A percentile compares a stretch with the other conserved stretches of the same genome.
phyloP scores from a whole-genome alignment of 2,329 filamentous ascomycete genomes.

The Zymoseptoria crescenta region DNA sequence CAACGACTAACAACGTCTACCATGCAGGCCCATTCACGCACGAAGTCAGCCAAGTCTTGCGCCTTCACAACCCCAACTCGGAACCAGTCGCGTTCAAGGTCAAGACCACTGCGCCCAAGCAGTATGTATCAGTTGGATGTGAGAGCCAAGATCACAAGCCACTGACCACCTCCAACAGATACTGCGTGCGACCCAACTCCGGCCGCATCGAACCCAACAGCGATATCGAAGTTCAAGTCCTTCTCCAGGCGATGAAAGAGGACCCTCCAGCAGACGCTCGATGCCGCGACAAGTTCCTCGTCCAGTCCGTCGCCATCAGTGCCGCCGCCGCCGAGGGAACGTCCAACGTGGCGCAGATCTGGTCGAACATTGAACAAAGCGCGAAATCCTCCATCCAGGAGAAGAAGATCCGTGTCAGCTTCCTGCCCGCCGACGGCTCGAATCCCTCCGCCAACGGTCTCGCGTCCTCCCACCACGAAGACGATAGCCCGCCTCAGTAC shows the following conservation, averaged over 20 bases:
- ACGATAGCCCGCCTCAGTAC: slow-evolving; percentile 45
- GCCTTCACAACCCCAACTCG: slow-evolving; percentile 49
- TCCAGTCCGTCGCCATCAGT: slow-evolving; percentile 80
- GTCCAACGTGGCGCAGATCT: slow-evolving; percentile 67
- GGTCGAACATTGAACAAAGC: slow-evolving; percentile 63
- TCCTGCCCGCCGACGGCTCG: slow-evolving; percentile 57
- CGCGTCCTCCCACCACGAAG: slow-evolving; percentile 19
- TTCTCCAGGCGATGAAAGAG: slow-evolving; percentile 96
- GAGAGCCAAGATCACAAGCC: not conserved
- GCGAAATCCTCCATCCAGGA: slow-evolving; percentile 76
- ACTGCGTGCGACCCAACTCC: slow-evolving; percentile 95
- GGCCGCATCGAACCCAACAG: slow-evolving; percentile 87
- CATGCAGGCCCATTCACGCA: slow-evolving; percentile 53
- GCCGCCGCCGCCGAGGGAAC: slow-evolving; percentile 69
- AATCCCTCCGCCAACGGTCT: slow-evolving; percentile 21
- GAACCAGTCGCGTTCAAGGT: slow-evolving; percentile 65
- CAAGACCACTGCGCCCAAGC: slow-evolving; percentile 97
- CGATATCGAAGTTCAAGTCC: slow-evolving; percentile 91
- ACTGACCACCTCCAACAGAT: slow-evolving; percentile 52
- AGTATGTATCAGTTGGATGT: slow-evolving; percentile 54
- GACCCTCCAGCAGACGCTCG: slow-evolving; percentile 79
- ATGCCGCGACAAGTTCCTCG: slow-evolving; percentile 96
- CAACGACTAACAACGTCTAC: slow-evolving; percentile 8
- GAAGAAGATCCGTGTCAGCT: slow-evolving; percentile 90
- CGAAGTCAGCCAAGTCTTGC: slow-evolving; percentile 55